These are phyloP conservation scores for Colletotrichum zoysiae DNA, from an alignment of 2,329 filamentous ascomycete species.

Conservation along the genomic window DNA sequence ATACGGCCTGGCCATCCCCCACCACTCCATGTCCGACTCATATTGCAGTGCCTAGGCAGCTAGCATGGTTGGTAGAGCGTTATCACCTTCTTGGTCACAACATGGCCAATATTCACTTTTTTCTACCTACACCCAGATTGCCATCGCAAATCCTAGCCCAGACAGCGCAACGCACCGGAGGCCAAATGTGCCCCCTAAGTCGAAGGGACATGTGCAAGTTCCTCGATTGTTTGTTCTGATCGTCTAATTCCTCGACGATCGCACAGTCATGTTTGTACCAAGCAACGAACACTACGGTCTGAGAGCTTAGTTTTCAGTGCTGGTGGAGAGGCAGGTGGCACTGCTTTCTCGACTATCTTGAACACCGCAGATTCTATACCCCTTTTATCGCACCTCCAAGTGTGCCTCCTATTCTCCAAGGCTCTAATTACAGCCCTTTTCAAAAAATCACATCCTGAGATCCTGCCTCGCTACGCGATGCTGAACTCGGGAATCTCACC, in stretches of 20 bases:
- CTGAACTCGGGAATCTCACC: constrained; percentile 86
- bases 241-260: not conserved
- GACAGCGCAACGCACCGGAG: not conserved
- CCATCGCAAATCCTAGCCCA: not conserved
- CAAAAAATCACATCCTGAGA: not conserved
- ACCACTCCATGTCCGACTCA: not conserved
- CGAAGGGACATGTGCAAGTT: not conserved
- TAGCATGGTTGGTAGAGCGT: not conserved
- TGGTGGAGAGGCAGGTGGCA: not conserved
- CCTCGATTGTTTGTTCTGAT: not conserved
- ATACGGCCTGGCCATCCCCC: not conserved
- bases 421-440: constrained; percentile 15
- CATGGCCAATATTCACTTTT: not conserved
- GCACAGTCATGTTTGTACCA: not conserved
- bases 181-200: not conserved
- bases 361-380: constrained; percentile 28
- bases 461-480: constrained; percentile 66
- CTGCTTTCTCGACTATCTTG: constrained; percentile 13
- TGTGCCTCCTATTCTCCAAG: not conserved
- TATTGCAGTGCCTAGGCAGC: not conserved
- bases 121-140: not conserved
- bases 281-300: constrained; percentile 15
- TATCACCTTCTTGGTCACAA: not conserved
- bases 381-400: constrained; percentile 14
- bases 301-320: constrained; percentile 7